Evolutionary conservation across 495 filamentous ascomycete species (phyloP), one percentile per base, ranked within the genome.

Genomic region (Lepidopterella palustris): DNA sequence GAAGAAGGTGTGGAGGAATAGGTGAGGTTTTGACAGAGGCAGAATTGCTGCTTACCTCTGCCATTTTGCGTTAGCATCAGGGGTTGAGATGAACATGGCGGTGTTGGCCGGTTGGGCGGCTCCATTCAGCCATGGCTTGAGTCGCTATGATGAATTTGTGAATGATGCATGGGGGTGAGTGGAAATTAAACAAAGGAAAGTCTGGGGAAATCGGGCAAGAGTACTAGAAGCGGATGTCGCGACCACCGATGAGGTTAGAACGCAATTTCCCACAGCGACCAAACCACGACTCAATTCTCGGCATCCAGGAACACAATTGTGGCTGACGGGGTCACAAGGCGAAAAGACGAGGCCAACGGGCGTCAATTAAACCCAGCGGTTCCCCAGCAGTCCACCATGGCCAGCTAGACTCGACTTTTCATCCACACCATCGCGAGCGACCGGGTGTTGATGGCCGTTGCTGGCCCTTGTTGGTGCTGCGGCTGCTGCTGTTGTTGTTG

Each of bases 11-110:
- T 40, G n/a, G 60, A 25, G 60, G 60, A 21, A 55, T 8, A 3
- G 32, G 15, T 25, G 42, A 23, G 45, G 64, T 67, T 67, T 67
- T 67, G 60, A 63, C 52, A 55, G 45, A 26, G n/a, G 35, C 23
- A 5, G 23, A 27, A 10, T 15, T 27, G 47, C 21, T 27, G 47
- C 47, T 42, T 42, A 42, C 35, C 35, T 42, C 18, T 27, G 25
- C 25, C 21, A 10, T 24, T 5, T 24, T 5, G 20, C 21, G 47
- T 27, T 26, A 50, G 47, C 47, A 50, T 50, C 47, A 50, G 47
- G 47, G 47, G 47, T 24, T 25, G 47, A 27, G 10, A 50, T 50
- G 18, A 50, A 15, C 47, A 50, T 50, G 47, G 47, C 47, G 15
- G 2, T 27, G 18, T 15, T 24, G 2, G 21, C 21, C 47, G 21